Evolutionary conservation across 2,329 filamentous ascomycete genomes (phyloP).

Genomic region (Aspergillus sp.): DNA sequence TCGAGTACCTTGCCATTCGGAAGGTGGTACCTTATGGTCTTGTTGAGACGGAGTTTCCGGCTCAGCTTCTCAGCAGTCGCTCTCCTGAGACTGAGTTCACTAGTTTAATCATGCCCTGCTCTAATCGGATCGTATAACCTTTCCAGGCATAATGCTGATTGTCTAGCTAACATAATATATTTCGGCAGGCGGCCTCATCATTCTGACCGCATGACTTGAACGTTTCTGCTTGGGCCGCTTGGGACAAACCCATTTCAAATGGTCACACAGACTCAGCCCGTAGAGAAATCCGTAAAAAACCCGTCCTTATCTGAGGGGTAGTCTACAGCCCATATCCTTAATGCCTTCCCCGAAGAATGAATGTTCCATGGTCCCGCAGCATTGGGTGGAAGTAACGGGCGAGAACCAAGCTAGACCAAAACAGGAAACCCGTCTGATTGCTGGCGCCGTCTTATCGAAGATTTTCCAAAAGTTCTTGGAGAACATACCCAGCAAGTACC

Average conservation of each 20-base stretch:
- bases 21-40: neutral
- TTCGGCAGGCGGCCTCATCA: neutral
- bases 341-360: no score
- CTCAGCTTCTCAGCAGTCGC: neutral
- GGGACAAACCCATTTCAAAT: neutral
- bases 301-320: no score
- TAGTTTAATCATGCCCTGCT: neutral
- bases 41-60: neutral
- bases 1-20: neutral
- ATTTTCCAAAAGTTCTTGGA: neutral
- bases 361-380: no score
- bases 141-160: neutral
- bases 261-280: neutral
- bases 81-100: neutral
- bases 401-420: no score
- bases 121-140: neutral
- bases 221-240: neutral
- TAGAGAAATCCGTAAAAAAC: neutral
- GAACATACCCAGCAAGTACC: neutral
- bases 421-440: neutral
- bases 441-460: neutral
- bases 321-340: no score
- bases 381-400: no score
- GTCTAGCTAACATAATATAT: neutral
- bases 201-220: neutral